Evolutionary conservation across 2,329 filamentous ascomycete species (phyloP).

Genomic region (Gremmenia infestans): DNA sequence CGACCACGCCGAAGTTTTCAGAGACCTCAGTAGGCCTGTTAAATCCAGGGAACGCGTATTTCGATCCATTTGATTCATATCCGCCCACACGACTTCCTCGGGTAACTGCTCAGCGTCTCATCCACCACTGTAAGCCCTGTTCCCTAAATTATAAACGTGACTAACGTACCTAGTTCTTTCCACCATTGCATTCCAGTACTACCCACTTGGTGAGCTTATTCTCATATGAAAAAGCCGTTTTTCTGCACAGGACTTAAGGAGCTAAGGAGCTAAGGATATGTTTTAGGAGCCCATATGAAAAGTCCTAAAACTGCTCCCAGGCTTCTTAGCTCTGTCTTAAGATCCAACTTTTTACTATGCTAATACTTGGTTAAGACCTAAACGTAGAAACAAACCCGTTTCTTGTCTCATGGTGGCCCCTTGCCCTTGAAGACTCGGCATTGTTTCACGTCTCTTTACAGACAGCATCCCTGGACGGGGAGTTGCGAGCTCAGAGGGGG

Average conservation of each 20-base stretch:
- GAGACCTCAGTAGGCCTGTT: too few relatives aligned
- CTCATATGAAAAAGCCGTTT: too few relatives aligned
- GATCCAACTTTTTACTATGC: too few relatives aligned
- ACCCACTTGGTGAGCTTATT: slow-evolving; percentile 33
- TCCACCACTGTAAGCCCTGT: slow-evolving; percentile 45
- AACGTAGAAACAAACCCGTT: slow-evolving; percentile 51
- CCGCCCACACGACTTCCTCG: slow-evolving; percentile 48
- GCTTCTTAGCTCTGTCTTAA: too few relatives aligned
- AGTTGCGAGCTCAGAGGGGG: slow-evolving; percentile 45
- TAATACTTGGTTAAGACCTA: slow-evolving; percentile 38
- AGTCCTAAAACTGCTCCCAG: too few relatives aligned
- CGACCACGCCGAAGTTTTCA: slow-evolving; percentile 3
- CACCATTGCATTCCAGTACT: slow-evolving; percentile 56
- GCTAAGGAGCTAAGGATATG: too few relatives aligned
- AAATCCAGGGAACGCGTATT: slow-evolving; percentile 22
- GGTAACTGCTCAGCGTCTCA: slow-evolving; percentile 48
- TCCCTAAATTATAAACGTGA: neutral
- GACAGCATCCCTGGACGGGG: slow-evolving; percentile 52
- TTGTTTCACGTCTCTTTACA: slow-evolving; percentile 56
- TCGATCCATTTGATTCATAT: slow-evolving; percentile 55
- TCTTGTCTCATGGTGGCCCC: slow-evolving; percentile 55
- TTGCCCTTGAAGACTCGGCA: slow-evolving; percentile 50
- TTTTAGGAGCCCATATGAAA: too few relatives aligned
- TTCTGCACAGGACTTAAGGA: too few relatives aligned
- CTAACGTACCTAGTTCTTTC: slow-evolving; percentile 42